phyloP scores from a whole-genome alignment of 1,284 basidiomycete genomes.

The Ustanciosporium gigantosporum region DNA sequence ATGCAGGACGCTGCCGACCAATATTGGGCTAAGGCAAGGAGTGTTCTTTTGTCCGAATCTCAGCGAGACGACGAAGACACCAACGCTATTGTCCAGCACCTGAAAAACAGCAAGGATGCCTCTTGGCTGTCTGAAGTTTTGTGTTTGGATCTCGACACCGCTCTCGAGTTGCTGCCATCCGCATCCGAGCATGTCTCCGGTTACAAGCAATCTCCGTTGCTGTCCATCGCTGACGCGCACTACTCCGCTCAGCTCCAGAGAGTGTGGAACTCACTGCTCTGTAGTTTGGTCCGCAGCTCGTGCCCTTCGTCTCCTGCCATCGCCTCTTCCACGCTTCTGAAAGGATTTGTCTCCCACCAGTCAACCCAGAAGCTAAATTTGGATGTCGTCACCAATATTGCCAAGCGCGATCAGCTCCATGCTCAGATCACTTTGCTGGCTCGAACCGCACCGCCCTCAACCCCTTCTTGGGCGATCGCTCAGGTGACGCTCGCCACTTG shows the following conservation, averaged over 20 bases:
- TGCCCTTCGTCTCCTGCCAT: conserved; percentile 21
- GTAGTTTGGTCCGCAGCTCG: conserved; percentile 36
- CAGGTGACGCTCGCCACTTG: conserved; percentile 46
- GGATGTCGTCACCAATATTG: conserved; percentile 24
- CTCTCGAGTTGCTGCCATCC: conserved; percentile 23
- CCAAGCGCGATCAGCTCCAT: conserved; percentile 23
- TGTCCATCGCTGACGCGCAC: conserved; percentile 43
- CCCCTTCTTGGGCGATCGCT: conserved; percentile 31
- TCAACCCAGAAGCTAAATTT: conserved; percentile 31
- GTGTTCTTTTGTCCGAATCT: not conserved
- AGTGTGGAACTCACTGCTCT: conserved; percentile 46
- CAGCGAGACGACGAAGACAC: not conserved
- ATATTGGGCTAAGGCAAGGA: conserved; percentile 28
- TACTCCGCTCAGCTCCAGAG: conserved; percentile 37
- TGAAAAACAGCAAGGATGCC: conserved; percentile 5
- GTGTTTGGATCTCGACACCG: conserved; percentile 36
- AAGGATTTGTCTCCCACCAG: conserved; percentile 14
- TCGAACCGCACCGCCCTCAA: conserved; percentile 24
- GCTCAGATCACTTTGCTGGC: conserved; percentile 33
- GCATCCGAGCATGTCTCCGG: conserved; percentile 4
- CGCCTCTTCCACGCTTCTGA: conserved; percentile 1
- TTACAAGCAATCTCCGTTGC: conserved; percentile 34
- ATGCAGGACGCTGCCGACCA: conserved; percentile 26
- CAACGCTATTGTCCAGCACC: not conserved
- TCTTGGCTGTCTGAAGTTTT: conserved; percentile 45